Evolutionary conservation across 1,284 basidiomycete species (phyloP).

Genomic region (Inonotus hispidus): DNA sequence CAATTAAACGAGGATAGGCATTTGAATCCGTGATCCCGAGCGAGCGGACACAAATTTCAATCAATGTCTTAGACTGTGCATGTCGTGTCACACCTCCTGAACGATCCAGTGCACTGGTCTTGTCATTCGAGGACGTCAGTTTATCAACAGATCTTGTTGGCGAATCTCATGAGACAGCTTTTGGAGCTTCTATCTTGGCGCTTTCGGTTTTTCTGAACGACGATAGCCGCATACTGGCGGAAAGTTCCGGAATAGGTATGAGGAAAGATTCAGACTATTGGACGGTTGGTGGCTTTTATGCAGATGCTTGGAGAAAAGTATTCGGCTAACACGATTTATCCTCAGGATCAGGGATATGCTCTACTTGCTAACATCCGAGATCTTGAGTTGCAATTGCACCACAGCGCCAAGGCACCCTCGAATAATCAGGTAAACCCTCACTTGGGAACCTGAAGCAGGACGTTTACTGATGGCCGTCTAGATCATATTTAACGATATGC

Average conservation of each 20-base stretch:
- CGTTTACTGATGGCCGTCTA: conserved; percentile 24
- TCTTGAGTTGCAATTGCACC: conserved; percentile 39
- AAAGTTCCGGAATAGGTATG: conserved; percentile 19
- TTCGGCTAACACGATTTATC: conserved; percentile 17
- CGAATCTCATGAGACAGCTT: conserved; percentile 49
- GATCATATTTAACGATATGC: conserved; percentile 44
- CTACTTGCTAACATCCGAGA: conserved; percentile 55
- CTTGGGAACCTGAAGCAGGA: not conserved
- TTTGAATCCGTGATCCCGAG: conserved; percentile 93
- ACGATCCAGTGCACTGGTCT: conserved; percentile 58
- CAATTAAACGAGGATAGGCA: conserved; percentile 41
- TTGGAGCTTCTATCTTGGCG: conserved; percentile 45
- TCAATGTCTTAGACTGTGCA: conserved; percentile 69
- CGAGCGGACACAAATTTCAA: conserved; percentile 70
- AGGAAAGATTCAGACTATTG: conserved; percentile 47
- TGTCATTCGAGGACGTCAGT: conserved; percentile 61
- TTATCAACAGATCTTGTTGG: conserved; percentile 71
- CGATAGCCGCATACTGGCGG: conserved; percentile 33
- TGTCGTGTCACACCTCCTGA: conserved; percentile 55
- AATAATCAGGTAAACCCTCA: conserved; percentile 35
- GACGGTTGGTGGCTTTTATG: conserved; percentile 49
- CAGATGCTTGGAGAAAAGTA: not conserved
- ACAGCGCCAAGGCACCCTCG: conserved; percentile 28
- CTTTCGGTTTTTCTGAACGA: conserved; percentile 58
- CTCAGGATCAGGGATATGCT: conserved; percentile 58